phyloP scores from a whole-genome alignment of 306 rosid species.

The Acacia confusa region DNA sequence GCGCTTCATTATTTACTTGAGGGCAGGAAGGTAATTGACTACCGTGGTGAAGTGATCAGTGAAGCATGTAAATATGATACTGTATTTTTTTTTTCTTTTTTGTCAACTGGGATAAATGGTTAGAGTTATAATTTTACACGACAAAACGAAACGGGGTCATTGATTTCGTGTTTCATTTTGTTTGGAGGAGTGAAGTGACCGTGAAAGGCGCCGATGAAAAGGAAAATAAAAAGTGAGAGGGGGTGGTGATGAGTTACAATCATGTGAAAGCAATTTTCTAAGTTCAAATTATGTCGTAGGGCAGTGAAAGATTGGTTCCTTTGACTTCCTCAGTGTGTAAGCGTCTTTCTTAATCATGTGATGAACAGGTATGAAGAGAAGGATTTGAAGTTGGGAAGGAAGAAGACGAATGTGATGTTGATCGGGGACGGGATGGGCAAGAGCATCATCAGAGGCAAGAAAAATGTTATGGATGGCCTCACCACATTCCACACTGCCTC shows the following conservation, averaged over 20 bases:
- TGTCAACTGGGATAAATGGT: not conserved
- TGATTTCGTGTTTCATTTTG: conserved; percentile 7
- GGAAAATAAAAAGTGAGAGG: not conserved
- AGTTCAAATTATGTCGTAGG: not conserved
- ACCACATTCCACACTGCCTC: conserved; percentile 94
- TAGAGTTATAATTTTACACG: not conserved
- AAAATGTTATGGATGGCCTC: conserved; percentile 37
- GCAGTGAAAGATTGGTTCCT: conserved; percentile 1
- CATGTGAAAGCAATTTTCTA: not conserved
- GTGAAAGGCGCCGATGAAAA: conserved; percentile 1
- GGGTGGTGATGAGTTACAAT: conserved; percentile 25
- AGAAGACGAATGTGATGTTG: conserved; percentile 82
- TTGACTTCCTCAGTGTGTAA: not conserved
- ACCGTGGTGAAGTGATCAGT: not conserved
- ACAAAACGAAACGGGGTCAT: conserved; percentile 29
- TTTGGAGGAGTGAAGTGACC: conserved; percentile 8
- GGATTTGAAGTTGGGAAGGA: conserved; percentile 81
- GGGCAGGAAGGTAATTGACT: conserved; percentile 79
- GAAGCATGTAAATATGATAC: not conserved
- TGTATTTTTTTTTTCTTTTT: too few species aligned
- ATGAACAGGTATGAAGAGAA: conserved; percentile 79
- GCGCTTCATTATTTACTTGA: conserved; percentile 70
- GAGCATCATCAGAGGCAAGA: conserved; percentile 69
- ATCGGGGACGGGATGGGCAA: conserved; percentile 83
- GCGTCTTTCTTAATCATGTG: not conserved